Conservation (phyloP, 2,329 filamentous ascomycete species). For the Karstenula rhodostoma region DNA sequence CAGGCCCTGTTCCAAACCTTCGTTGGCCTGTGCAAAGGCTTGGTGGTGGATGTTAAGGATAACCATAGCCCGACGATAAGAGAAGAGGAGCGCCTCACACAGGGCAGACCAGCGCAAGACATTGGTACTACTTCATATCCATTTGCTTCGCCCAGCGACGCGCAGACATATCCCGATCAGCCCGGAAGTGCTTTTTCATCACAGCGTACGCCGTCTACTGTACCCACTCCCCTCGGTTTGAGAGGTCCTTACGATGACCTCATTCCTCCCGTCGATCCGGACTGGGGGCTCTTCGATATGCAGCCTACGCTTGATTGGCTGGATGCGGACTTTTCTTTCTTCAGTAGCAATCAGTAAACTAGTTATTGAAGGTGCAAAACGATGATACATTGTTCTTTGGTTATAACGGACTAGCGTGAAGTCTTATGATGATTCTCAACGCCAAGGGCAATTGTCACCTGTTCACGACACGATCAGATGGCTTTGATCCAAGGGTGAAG, state of each 20-base stretch:
- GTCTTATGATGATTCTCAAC: neutral
- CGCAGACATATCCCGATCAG: neutral
- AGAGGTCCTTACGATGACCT: neutral
- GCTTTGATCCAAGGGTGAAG: neutral
- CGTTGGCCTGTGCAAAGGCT: conserved; percentile 23
- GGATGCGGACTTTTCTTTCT: conserved; percentile 28
- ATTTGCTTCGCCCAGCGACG: neutral
- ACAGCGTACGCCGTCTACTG: neutral
- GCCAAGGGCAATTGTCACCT: neutral
- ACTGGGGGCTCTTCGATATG: conserved; percentile 28
- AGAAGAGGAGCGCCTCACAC: neutral
- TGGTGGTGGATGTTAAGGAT: conserved; percentile 8
- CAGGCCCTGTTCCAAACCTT: conserved; percentile 27
- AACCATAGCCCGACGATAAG: neutral
- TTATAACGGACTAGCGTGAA: neutral
- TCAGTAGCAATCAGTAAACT: too few species aligned
- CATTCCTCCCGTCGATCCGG: conserved; percentile 12
- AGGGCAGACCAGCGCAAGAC: neutral
- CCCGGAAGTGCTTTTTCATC: neutral
- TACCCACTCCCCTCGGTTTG: neutral
- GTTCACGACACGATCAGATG: neutral
- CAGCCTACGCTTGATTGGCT: conserved; percentile 35
- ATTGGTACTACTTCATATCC: neutral
- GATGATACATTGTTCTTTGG: neutral
- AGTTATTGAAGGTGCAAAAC: too few species aligned